phyloP scores from a whole-genome alignment of 129 eudicot species.

The carrot (Daucus carota) region DH1_v3.0 NC_030388.2:25010001-25010500 shows the following conservation, averaged over 20 bases:
- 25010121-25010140: too few relatives aligned
- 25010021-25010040: too few relatives aligned
- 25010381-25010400: not conserved
- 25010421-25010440: slow-evolving; percentile 33
- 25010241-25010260: not conserved
- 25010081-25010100: too few relatives aligned
- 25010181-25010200: too few relatives aligned
- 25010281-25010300: not conserved
- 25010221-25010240: not conserved
- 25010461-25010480: slow-evolving; percentile 38
- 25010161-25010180: too few relatives aligned
- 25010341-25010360: not conserved
- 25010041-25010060: too few relatives aligned
- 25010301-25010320: not conserved
- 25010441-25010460: slow-evolving; percentile 44
- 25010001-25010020: too few relatives aligned
- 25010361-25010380: not conserved
- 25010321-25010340: not conserved
- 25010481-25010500: slow-evolving; percentile 13
- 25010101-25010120: too few relatives aligned
- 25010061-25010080: too few relatives aligned
- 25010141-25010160: too few relatives aligned
- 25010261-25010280: not conserved
- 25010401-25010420: slow-evolving; percentile 25
- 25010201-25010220: too few relatives aligned